Base-by-base conservation (phyloP, 2,329 filamentous ascomycete genomes). In the Eutypella sp. region DNA sequence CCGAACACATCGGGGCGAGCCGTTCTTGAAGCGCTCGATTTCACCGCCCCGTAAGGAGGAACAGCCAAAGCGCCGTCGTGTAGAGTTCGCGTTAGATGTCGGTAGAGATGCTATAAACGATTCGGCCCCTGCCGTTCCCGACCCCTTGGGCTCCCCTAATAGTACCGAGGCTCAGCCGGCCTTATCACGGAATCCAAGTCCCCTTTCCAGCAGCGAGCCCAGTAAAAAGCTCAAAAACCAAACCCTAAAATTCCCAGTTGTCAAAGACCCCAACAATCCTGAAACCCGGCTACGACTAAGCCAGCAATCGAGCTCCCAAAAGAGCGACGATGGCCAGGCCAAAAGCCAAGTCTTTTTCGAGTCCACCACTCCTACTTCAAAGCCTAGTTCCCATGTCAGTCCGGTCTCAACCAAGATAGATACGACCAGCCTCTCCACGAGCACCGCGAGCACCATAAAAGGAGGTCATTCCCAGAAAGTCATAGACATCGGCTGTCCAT, bases 251-350 rank as follows among this genome's bases (percentile, higher is more conserved):
- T 95, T 89, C 57, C 78, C 85, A 2, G 78, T 90, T 11, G 87
- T 92, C 19, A 95, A 95, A 65, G 81, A 92, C 54, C 78, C 84
- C 1, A 76, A 82, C 54, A 81, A 88, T 55, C 76, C 79, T 5
- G 74, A 73, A 47, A 87, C 84, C 0, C 70, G 75, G 23, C 55
- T 81, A 39, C 79, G 83, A 38, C 69, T 89, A 24, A 89, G 85
- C 57, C 87, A 92, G 62, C 72, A 74, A 40, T 79, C 74, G 45
- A 68, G 64, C 42, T 76, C 76, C 29, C 79, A 81, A 33, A 74
- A 74, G 45, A 75, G 70, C 23, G 66, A 70, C 8, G 64, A 65
- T 23, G 52, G 49, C 2, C 50, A 58, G 1, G 40, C 45, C 8
- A 64, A 63, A 42, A 71, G 66, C 46, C 61, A 67, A 19, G 58